Evolutionary conservation across 164 flowering plant genomes (phyloP).

Genomic region (Litsea cubeba): DNA sequence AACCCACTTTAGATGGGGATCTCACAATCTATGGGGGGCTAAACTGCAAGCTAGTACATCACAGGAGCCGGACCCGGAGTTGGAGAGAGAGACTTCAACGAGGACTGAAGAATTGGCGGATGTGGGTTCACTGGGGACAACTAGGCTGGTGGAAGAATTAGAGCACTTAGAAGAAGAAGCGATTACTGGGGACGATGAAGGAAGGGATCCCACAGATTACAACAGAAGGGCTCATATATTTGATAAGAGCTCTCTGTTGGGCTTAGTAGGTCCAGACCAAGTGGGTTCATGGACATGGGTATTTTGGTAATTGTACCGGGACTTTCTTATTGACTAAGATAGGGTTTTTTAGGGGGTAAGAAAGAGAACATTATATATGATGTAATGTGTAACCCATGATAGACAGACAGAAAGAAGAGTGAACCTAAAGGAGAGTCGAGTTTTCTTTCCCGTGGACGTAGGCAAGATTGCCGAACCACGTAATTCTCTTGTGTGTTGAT

Average conservation of each 20-base stretch:
- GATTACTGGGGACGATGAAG: not conserved
- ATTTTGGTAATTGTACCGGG: no score
- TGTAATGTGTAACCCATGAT: no score
- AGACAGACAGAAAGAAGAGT: no score
- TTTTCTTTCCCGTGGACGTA: no score
- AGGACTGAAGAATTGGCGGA: not conserved
- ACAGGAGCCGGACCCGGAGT: not conserved
- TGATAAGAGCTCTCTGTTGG: not conserved
- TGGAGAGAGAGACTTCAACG: not conserved
- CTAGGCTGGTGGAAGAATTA: not conserved
- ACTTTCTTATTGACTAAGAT: no score
- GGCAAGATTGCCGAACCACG: no score
- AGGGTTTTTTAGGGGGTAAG: no score
- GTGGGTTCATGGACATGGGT: no score
- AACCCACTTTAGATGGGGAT: not conserved
- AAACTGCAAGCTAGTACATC: not conserved
- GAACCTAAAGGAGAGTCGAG: no score
- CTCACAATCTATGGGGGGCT: not conserved
- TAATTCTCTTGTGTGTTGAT: no score
- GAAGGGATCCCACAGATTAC: not conserved
- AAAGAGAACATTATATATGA: no score
- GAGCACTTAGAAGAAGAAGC: not conserved
- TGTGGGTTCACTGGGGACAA: not conserved
- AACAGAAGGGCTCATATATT: not conserved
- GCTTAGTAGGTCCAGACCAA: no score